phyloP scores from a whole-genome alignment of 768 basidiomycete genomes.

The Podaxis sp. region DNA sequence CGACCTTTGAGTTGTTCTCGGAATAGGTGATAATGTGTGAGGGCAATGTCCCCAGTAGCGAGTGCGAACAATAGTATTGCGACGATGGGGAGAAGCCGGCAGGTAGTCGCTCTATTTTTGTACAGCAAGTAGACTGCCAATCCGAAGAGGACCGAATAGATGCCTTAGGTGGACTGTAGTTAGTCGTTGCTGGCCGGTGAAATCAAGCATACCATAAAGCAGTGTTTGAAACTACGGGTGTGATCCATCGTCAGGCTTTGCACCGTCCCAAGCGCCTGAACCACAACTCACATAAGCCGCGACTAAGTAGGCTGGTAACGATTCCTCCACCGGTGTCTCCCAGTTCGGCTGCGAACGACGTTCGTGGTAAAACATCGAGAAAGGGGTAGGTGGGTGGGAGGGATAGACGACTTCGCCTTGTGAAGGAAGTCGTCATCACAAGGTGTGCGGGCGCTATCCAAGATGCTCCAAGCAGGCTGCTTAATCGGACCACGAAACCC shows the following conservation, averaged over 20 bases:
- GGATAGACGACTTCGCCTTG: neutral
- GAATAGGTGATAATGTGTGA: constrained; percentile 31
- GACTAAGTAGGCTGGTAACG: neutral
- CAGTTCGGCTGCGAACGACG: neutral
- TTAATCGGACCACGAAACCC: neutral
- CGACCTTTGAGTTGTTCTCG: constrained; percentile 20
- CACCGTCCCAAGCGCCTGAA: neutral
- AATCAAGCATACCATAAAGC: neutral
- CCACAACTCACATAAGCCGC: neutral
- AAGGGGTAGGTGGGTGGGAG: neutral
- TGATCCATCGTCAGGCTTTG: neutral
- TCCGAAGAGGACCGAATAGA: constrained; percentile 34
- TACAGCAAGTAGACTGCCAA: constrained; percentile 32
- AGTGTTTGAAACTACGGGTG: neutral
- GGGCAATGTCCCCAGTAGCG: constrained; percentile 30
- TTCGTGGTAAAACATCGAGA: neutral
- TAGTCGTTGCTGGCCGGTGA: neutral
- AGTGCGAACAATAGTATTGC: constrained; percentile 33
- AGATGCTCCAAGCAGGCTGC: neutral
- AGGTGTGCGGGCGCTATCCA: neutral
- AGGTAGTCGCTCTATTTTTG: constrained; percentile 20
- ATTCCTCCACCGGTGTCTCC: neutral
- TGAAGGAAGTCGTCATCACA: neutral
- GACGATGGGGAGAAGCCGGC: constrained; percentile 27
- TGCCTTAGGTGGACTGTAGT: constrained; percentile 20